Evolutionary conservation across 306 rosid species (phyloP), one percentile per base, ranked within the genome.

Genomic region (Malus sieversii): DNA sequence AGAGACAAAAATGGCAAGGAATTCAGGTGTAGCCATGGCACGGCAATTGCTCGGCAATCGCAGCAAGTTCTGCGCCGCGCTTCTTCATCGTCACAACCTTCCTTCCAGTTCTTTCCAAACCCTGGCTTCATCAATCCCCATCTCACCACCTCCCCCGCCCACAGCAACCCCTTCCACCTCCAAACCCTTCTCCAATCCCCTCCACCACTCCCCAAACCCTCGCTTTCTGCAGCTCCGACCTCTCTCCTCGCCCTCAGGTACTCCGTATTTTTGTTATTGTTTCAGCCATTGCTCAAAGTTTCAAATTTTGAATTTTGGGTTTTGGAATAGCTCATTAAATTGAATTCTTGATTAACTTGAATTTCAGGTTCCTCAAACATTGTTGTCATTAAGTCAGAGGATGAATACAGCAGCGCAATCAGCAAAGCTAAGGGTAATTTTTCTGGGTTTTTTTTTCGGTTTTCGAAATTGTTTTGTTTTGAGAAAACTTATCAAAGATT

Each of bases 281-380:
- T 4, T 25, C 6, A 4, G 10, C 68, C 68, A 18, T 64, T 23
- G 45, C 12, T 40, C 6, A 1, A 64, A 32, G 22, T 16, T 16
- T 32, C 35, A 64, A 5, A 8, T 32, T 64, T 32, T 23, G 9
- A 7, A 7, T 16, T 3, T 64, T 0, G 1, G 22, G 68, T 8
- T 64, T 64, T 3, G 68, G 35, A 64, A 19, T 64, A 1, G 23
- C 44, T 64, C 13, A 8, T 6, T 8, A 32, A 64, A 42, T 22
- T 57, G 30, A 23, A 14, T 48, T 48, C 10, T 66, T 18, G 25
- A 69, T 33, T 57, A 18, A 42, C 35, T 51, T 19, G 22, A 58
- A 65, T 84, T 82, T 76, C 93, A 90, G 96, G 79, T 79, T 70
- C 84, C 60, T 85, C 98, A 42, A 86, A 86, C 59, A 73, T 85